Base-by-base conservation (phyloP, 2,329 filamentous ascomycete genomes). In the Monilinia laxa region DNA sequence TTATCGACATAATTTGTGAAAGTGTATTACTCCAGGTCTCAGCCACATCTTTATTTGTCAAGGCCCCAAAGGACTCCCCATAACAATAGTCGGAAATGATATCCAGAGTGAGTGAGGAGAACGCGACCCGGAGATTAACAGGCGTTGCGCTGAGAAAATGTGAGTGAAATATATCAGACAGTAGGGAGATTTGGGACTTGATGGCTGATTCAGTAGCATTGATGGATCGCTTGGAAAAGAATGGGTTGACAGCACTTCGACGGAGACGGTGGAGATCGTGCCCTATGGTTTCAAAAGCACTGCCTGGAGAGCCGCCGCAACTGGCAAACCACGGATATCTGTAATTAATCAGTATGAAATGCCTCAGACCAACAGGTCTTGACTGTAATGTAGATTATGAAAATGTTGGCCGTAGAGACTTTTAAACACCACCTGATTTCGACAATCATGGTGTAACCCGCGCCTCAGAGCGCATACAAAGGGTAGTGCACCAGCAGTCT, bases 1-100 rank as follows among this genome's bases (percentile, higher is more conserved):
- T 40, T 11, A 25, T 62, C 9, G 35, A 35, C 56, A 66, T 66
- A 9, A 66, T 4, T 23, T 53, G 35, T 7, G 57, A 23, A 45
- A 67, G 16, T 20, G 64, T 53, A n/a, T 59, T 12, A 52, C 60
- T 56, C 65, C 65, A 67, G 3, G 45, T 28, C 18, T 53, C 51
- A 35, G 59, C 52, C 18, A 67, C 9, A 20, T 58, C 23, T 38
- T 69, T 54, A 42, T 67, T 23, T 55, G 62, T 68, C 31, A 73
- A 51, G 10, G 67, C 68, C 20, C 70, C 58, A 23, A 72, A 67
- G 23, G 62, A 60, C 45, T 68, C 53, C 40, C 66, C 74, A 59
- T 75, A 77, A 42, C 64, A 71, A 65, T 76, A 76, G 53, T 73
- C 67, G 18, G 70, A 73, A 35, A 74, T 70, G 4, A 72, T 66